phyloP scores from a whole-genome alignment of 148 eudicot species.

The Camellia lanceoleosa region DNA sequence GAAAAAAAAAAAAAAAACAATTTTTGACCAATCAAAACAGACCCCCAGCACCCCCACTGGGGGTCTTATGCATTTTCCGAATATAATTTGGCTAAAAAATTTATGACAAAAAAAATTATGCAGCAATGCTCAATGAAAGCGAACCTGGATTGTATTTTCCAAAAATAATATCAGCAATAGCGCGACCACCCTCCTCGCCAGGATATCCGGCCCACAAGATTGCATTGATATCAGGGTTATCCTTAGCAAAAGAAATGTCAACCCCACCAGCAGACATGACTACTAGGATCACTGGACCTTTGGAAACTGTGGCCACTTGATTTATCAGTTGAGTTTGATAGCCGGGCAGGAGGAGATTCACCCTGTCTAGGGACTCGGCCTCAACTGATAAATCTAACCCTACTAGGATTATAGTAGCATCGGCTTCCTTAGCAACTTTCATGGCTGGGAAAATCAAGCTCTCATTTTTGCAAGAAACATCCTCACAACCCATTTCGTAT shows the following conservation, averaged over 20 bases:
- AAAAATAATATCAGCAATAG: constrained; percentile 57
- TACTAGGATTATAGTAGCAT: constrained; percentile 18
- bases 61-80: too few species aligned
- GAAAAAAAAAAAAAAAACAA: too few species aligned
- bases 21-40: too few species aligned
- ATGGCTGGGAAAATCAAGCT: constrained; percentile 14
- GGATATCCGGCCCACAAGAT: constrained; percentile 75
- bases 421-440: constrained; percentile 19
- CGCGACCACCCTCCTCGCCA: constrained; percentile 56
- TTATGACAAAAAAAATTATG: too few species aligned
- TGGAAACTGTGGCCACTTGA: constrained; percentile 11
- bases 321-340: constrained; percentile 18
- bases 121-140: too few species aligned
- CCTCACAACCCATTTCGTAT: constrained; percentile 19
- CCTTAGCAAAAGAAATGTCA: constrained; percentile 21
- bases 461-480: constrained; percentile 15
- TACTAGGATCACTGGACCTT: constrained; percentile 23
- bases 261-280: constrained; percentile 29
- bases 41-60: too few species aligned
- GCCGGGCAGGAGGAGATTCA: constrained; percentile 18
- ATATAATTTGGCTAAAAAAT: too few species aligned
- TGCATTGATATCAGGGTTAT: constrained; percentile 32
- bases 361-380: constrained; percentile 21
- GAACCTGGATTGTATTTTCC: constrained; percentile 54
- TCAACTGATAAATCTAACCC: constrained; percentile 16